Evolutionary conservation across 768 basidiomycete genomes (phyloP), one percentile per base, ranked within the genome.

Genomic region (Rossbeevera mucosa): DNA sequence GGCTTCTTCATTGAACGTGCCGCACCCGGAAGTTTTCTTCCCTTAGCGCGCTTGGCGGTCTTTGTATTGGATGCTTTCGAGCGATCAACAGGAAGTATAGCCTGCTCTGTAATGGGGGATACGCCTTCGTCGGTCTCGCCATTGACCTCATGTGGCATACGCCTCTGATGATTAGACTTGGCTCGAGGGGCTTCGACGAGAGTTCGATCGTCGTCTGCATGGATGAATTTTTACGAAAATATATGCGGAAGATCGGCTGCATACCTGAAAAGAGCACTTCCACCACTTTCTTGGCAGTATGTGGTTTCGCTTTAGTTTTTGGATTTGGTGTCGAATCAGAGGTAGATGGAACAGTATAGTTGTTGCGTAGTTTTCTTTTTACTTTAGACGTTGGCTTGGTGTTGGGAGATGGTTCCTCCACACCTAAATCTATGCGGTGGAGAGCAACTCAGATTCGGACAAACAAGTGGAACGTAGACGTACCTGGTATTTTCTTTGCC

Each of bases 171-270:
- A 4, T 38, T 54, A 7, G 50, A n/a, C 42, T 51, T 55, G 9
- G 45, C 13, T 52, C 12, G 59, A 0, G 55, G 64, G 9, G 52
- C 56, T 8, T 68, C 65, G 11, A 66, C 64, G 1, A 68, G 62
- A 2, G 59, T 64, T 36, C 24, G 48, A 8, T 70, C 68, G 28
- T 68, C 68, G 38, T 68, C 66, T 67, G 26, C n/a, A 49, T 47
- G 54, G 18, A 20, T 18, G 14, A 12, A 28, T 36, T 48, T 48
- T 0, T 5, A 2, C 3, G 8, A 28, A 40, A 24, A 13, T 1
- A n/a, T 5, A 0, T n/a, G 11, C 45, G 7, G 2, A 24, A 14
- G 11, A 45, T 14, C 13, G 16, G 36, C 24, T 28, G n/a, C 56
- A 18, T 48, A 56, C 64, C 64, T 0, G 61, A 64, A 16, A n/a